Conservation (phyloP, 1,139 yeast genomes). For the Candida sp. region DNA sequence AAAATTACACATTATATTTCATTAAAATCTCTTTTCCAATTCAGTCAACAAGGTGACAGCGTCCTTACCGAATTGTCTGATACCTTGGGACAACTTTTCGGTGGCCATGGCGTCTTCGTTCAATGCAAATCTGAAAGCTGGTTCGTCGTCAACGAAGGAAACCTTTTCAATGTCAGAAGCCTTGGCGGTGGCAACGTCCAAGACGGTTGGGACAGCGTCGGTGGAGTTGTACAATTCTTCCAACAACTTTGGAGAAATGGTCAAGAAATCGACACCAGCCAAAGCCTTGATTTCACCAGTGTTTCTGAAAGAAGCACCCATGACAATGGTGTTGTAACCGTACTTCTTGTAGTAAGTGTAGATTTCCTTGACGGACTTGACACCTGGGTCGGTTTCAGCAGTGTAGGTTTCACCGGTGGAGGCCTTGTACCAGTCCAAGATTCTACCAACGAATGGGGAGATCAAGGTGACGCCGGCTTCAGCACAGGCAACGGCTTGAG, state of each 20-base stretch:
- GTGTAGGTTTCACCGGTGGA: slow-evolving; percentile 88
- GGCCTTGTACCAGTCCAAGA: slow-evolving; percentile 98
- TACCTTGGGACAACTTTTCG: slow-evolving; percentile 98
- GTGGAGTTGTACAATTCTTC: slow-evolving; percentile 85
- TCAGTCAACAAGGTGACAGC: slow-evolving; percentile 81
- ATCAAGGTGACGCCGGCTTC: slow-evolving; percentile 96
- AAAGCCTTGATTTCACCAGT: slow-evolving; percentile 94
- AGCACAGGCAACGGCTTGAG: slow-evolving; percentile 99
- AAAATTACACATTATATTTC: background rate
- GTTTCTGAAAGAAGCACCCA: slow-evolving; percentile 99
- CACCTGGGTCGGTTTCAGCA: slow-evolving; percentile 95
- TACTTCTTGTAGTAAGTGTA: slow-evolving; percentile 98
- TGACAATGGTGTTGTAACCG: slow-evolving; percentile 96
- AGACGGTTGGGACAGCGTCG: slow-evolving; percentile 79
- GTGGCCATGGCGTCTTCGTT: slow-evolving; percentile 99
- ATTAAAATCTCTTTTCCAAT: slow-evolving; percentile 72
- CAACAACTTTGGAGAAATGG: slow-evolving; percentile 92
- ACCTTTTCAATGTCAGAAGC: slow-evolving; percentile 69
- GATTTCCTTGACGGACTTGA: slow-evolving; percentile 81
- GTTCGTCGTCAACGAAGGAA: slow-evolving; percentile 82
- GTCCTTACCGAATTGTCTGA: slow-evolving; percentile 96
- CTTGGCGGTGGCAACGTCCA: slow-evolving; percentile 64
- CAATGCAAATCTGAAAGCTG: slow-evolving; percentile 86
- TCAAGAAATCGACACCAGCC: slow-evolving; percentile 97
- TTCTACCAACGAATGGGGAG: slow-evolving; percentile 99